These are phyloP conservation scores for Globisporangium recalcitrans DNA, from an alignment of 352 stramenopile species.

Conservation along the genomic window DNA sequence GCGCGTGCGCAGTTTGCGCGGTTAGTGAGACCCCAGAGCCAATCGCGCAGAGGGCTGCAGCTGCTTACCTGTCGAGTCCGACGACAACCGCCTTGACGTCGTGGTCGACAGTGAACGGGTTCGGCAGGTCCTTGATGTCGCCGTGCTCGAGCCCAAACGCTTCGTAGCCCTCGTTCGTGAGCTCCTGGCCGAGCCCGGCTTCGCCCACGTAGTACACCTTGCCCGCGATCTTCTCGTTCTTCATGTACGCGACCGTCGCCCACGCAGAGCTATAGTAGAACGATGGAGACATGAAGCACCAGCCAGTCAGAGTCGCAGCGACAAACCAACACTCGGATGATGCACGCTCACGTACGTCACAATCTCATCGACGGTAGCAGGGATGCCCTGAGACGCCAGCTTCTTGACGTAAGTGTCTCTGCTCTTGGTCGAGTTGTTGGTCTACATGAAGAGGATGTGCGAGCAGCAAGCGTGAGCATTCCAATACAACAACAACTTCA, in stretches of 20 bases:
- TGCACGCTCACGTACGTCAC: conserved; percentile 49
- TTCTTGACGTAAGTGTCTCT: conserved; percentile 81
- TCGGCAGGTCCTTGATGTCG: conserved; percentile 62
- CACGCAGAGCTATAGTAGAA: conserved; percentile 53
- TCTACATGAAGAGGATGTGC: conserved; percentile 29
- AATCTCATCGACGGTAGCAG: conserved; percentile 59
- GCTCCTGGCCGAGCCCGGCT: conserved; percentile 55
- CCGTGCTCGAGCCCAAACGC: conserved; percentile 63
- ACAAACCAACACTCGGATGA: neutral
- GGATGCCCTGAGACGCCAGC: conserved; percentile 77
- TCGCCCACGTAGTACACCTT: conserved; percentile 88
- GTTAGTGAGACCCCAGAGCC: too few species aligned
- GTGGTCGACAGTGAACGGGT: conserved; percentile 59
- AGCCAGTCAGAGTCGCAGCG: neutral
- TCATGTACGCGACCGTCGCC: conserved; percentile 79
- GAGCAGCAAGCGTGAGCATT: neutral
- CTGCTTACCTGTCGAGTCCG: conserved; percentile 56
- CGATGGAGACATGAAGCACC: too few species aligned
- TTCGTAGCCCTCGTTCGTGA: conserved; percentile 61
- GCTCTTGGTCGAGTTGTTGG: conserved; percentile 84
- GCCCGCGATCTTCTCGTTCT: conserved; percentile 62
- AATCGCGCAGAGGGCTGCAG: too few species aligned
- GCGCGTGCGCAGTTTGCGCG: neutral
- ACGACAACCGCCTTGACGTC: conserved; percentile 78
- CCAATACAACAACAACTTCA: neutral